A percentile compares a stretch with the other conserved stretches of the same genome.
Evolutionary conservation across 2,329 filamentous ascomycete species (phyloP).

Genomic region (Paecilomyces fulvus): DNA sequence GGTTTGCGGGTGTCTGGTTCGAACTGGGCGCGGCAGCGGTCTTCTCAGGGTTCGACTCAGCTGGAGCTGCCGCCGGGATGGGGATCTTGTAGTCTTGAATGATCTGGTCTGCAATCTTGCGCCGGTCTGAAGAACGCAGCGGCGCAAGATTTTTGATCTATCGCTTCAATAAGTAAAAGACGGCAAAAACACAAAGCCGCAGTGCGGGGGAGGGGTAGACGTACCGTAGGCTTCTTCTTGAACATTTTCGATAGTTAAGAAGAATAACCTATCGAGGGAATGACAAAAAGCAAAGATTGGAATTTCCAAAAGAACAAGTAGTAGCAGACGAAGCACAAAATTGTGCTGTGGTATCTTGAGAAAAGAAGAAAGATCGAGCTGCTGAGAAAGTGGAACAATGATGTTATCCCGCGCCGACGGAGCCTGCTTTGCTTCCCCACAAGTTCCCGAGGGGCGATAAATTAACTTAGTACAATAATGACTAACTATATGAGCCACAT

Average conservation of each 20-base stretch:
- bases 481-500: too few species aligned
- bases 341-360: not conserved
- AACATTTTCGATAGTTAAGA: constrained; percentile 40
- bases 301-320: not conserved
- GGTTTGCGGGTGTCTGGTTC: constrained; percentile 38
- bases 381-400: not conserved
- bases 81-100: constrained; percentile 53
- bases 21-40: constrained; percentile 32
- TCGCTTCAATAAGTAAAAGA: constrained; percentile 6
- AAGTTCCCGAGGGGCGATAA: not conserved
- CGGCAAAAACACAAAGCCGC: constrained; percentile 10
- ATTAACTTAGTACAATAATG: too few species aligned
- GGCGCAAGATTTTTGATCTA: constrained; percentile 60
- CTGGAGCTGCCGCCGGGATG: constrained; percentile 29
- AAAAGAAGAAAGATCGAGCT: not conserved
- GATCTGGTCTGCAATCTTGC: constrained; percentile 59
- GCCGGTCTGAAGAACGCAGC: constrained; percentile 58
- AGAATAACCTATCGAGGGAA: not conserved
- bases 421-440: not conserved
- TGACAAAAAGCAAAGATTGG: not conserved
- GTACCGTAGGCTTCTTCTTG: constrained; percentile 55
- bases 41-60: constrained; percentile 20
- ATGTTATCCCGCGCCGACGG: not conserved
- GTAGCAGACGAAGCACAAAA: not conserved
- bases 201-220: constrained; percentile 19